phyloP scores from a whole-genome alignment of 225 moss, liverwort and hornwort species.

The Marchantia polymorpha region DNA sequence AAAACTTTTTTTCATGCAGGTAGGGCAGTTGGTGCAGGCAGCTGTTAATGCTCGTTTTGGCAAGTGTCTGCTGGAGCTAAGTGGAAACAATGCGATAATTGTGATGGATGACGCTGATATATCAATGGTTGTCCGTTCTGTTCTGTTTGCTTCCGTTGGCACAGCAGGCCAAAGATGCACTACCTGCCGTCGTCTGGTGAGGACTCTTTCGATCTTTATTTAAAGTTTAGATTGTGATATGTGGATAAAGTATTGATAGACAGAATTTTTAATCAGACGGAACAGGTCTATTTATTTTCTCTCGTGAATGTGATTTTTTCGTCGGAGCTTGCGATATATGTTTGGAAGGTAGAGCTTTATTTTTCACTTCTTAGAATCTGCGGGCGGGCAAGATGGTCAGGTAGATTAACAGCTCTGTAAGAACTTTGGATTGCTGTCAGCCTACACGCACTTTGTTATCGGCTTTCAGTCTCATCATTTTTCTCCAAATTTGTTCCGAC shows the following conservation, averaged over 20 bases:
- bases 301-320: neutral
- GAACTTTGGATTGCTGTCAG: too few species aligned
- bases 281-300: neutral
- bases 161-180: slow-evolving; percentile 98
- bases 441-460: too few species aligned
- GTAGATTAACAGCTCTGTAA: neutral
- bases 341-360: neutral
- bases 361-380: neutral
- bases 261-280: neutral
- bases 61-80: slow-evolving; percentile 85
- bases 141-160: slow-evolving; percentile 92
- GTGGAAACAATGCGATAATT: slow-evolving; percentile 94
- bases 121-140: slow-evolving; percentile 71
- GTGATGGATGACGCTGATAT: slow-evolving; percentile 94
- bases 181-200: slow-evolving; percentile 93
- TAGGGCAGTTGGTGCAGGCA: slow-evolving; percentile 79
- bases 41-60: slow-evolving; percentile 85
- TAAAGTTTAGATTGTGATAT: neutral
- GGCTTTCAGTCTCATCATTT: too few species aligned
- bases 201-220: neutral
- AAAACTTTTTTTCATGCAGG: slow-evolving; percentile 40
- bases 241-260: too few species aligned
- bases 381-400: neutral
- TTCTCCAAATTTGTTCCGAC: too few species aligned
- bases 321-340: neutral